Percentiles rank a stretch among this genome's conserved stretches.
These are phyloP conservation scores for Catunica adiposa DNA, from an alignment of 2,329 filamentous ascomycete genomes.

Conservation along the genomic window DNA sequence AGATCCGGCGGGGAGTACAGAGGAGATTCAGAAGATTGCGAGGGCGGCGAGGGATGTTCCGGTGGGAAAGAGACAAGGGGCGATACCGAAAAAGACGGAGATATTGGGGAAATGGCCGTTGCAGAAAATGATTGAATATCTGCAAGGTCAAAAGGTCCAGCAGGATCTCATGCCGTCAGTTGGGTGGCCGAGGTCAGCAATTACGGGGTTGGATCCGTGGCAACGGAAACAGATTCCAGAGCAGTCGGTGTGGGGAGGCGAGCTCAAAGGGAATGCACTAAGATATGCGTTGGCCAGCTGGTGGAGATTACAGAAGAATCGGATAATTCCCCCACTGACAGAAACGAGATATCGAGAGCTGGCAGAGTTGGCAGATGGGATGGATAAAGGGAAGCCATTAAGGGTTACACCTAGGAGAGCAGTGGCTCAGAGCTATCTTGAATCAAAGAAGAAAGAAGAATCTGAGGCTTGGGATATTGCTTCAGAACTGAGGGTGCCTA, in stretches of 20 bases:
- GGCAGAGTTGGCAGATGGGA: slow-evolving; percentile 7
- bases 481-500: slow-evolving; percentile 3
- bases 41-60: not conserved
- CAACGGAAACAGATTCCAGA: slow-evolving; percentile 22
- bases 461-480: slow-evolving; percentile 8
- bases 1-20: slow-evolving; percentile 25
- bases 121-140: slow-evolving; percentile 27
- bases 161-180: slow-evolving; percentile 18
- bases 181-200: slow-evolving; percentile 20
- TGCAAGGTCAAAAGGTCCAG: slow-evolving; percentile 26
- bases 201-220: slow-evolving; percentile 19
- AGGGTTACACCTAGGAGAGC: slow-evolving; percentile 4
- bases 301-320: slow-evolving; percentile 30
- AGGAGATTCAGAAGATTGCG: slow-evolving; percentile 15
- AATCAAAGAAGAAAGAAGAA: not conserved
- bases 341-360: slow-evolving; percentile 7
- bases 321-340: slow-evolving; percentile 28
- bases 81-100: slow-evolving; percentile 10
- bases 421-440: not conserved
- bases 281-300: slow-evolving; percentile 19
- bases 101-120: slow-evolving; percentile 35
- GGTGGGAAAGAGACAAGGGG: not conserved
- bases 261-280: slow-evolving; percentile 15
- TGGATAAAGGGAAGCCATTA: slow-evolving; percentile 10
- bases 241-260: slow-evolving; percentile 34